phyloP scores from a whole-genome alignment of 2,329 filamentous ascomycete genomes.

The Metarhizium anisopliae region DNA sequence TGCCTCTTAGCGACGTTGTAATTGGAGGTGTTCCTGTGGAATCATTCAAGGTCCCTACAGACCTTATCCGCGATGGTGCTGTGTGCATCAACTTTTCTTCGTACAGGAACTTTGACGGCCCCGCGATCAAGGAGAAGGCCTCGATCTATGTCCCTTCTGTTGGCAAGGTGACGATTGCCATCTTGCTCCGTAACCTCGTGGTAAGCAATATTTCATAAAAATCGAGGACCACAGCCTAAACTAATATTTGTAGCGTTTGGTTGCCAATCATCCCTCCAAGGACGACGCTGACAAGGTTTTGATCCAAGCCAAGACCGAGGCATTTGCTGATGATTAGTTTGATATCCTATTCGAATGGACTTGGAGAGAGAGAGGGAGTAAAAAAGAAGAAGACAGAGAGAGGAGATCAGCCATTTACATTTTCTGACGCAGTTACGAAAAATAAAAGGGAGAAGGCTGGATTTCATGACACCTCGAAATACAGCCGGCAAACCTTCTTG shows the following conservation, averaged over 20 bases:
- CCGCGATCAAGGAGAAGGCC: constrained; percentile 87
- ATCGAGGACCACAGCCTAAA: not conserved
- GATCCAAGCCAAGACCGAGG: constrained; percentile 31
- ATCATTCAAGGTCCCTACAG: constrained; percentile 79
- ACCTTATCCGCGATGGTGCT: constrained; percentile 76
- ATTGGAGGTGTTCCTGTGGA: constrained; percentile 88
- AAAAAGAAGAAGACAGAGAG: not conserved
- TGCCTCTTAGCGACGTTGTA: constrained; percentile 86
- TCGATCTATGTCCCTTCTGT: constrained; percentile 96
- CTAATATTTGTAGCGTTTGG: constrained; percentile 35
- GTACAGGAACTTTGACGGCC: constrained; percentile 81
- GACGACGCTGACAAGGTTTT: constrained; percentile 24
- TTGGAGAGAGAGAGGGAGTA: not conserved
- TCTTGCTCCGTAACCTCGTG: constrained; percentile 80
- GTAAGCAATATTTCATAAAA: constrained; percentile 40
- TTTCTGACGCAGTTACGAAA: not conserved
- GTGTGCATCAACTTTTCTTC: constrained; percentile 99
- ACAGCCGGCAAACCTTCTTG: not conserved
- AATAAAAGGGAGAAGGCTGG: not conserved
- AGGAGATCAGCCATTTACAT: not conserved
- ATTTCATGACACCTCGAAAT: constrained; percentile 1
- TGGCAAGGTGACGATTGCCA: constrained; percentile 93
- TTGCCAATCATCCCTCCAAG: constrained; percentile 38
- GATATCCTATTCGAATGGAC: not conserved
- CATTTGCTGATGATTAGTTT: constrained; percentile 28